Conservation (phyloP, 2,329 filamentous ascomycete species). For the Xylaria digitata region DNA sequence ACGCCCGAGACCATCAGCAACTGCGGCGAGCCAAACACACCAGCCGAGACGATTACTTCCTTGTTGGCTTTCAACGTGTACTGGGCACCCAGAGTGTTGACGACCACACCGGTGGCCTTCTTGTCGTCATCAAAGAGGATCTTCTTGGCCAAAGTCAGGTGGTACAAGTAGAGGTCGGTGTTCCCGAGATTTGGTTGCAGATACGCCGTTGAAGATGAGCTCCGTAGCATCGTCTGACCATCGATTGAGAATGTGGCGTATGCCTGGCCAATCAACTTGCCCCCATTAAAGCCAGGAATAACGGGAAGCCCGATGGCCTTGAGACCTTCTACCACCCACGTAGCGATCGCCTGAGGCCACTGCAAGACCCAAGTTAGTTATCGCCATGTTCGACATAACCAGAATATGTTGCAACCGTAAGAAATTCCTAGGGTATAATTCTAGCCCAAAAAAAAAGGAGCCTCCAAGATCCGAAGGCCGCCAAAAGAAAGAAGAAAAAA, state of each 20-base stretch:
- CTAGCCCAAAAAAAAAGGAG: neutral
- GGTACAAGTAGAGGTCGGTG: slow-evolving; percentile 37
- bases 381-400: neutral
- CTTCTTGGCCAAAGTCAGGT: slow-evolving; percentile 37
- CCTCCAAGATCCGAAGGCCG: too few relatives aligned
- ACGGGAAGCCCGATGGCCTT: slow-evolving; percentile 54
- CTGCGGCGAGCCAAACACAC: slow-evolving; percentile 73
- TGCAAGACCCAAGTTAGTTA: neutral
- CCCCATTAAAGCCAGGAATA: slow-evolving; percentile 55
- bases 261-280: slow-evolving; percentile 49
- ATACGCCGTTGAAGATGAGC: slow-evolving; percentile 38
- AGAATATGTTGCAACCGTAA: neutral
- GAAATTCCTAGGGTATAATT: neutral
- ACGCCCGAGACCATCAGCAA: slow-evolving; percentile 55
- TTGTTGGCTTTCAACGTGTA: slow-evolving; percentile 36
- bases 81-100: slow-evolving; percentile 33
- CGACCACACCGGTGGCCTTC: slow-evolving; percentile 36
- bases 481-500: too few relatives aligned
- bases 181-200: slow-evolving; percentile 34
- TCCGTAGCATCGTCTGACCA: slow-evolving; percentile 35
- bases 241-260: slow-evolving; percentile 39
- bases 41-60: slow-evolving; percentile 67
- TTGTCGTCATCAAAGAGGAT: slow-evolving; percentile 39
- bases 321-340: slow-evolving; percentile 54
- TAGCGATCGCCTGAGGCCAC: slow-evolving; percentile 54